These are phyloP conservation scores for Tympanopsis confertula DNA, from an alignment of 2,329 filamentous ascomycete genomes.

Conservation along the genomic window DNA sequence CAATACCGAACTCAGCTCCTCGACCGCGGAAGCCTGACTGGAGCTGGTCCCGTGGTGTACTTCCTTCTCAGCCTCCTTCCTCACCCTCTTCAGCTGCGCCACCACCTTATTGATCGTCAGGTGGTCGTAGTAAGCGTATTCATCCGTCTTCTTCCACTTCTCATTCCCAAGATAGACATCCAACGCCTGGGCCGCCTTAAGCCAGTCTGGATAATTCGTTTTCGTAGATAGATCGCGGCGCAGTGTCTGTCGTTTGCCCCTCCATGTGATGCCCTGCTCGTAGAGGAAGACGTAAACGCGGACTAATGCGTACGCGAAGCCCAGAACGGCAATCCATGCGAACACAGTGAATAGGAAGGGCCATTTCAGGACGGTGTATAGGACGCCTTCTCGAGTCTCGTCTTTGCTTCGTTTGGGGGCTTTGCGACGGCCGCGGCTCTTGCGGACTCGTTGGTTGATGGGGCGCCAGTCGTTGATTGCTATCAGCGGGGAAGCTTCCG, in stretches of 20 bases:
- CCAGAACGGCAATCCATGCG: conserved; percentile 68
- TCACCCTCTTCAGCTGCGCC: conserved; percentile 58
- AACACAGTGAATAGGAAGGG: conserved; percentile 72
- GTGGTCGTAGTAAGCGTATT: conserved; percentile 77
- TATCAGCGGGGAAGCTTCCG: conserved; percentile 45
- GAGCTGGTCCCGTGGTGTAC: conserved; percentile 19
- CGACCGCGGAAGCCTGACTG: conserved; percentile 40
- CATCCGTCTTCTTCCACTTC: conserved; percentile 67
- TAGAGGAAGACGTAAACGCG: conserved; percentile 84
- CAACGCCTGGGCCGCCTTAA: conserved; percentile 64
- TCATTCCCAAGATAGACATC: conserved; percentile 74
- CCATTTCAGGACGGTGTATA: conserved; percentile 85
- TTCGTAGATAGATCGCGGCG: conserved; percentile 61
- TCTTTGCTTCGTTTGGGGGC: conserved; percentile 57
- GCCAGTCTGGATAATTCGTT: conserved; percentile 73
- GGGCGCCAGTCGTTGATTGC: conserved; percentile 27
- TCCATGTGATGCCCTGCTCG: conserved; percentile 84
- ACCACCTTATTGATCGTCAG: conserved; percentile 70
- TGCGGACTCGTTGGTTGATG: conserved; percentile 21
- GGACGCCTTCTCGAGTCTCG: conserved; percentile 85
- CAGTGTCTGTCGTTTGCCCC: conserved; percentile 63
- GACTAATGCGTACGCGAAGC: conserved; percentile 66
- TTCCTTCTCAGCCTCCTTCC: conserved; percentile 43
- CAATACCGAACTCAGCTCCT: conserved; percentile 66
- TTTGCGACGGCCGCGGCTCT: conserved; percentile 18